These are phyloP conservation scores for Fonsecaea multimorphosa DNA, from an alignment of 2,329 filamentous ascomycete species.

Conservation along the genomic window DNA sequence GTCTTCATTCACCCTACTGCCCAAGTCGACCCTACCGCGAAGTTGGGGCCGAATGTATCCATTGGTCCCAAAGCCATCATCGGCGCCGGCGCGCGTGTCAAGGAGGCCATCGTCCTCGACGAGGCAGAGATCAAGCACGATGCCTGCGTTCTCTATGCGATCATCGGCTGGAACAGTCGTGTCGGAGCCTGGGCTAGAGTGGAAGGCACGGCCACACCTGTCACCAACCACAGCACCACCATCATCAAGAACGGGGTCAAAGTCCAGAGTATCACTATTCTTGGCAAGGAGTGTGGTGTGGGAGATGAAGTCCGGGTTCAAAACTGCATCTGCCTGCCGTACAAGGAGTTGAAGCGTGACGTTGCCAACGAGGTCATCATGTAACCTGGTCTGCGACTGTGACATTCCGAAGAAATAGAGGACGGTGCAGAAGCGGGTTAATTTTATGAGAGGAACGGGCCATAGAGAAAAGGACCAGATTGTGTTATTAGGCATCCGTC, in stretches of 20 bases:
- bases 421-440: not conserved
- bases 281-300: constrained; percentile 94
- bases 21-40: constrained; percentile 88
- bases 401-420: not conserved
- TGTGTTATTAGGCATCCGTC: not conserved
- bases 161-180: constrained; percentile 95
- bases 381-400: constrained; percentile 53
- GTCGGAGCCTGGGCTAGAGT: constrained; percentile 98
- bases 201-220: constrained; percentile 88
- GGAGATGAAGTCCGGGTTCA: constrained; percentile 94
- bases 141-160: constrained; percentile 91
- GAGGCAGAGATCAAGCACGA: constrained; percentile 96
- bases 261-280: constrained; percentile 96
- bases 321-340: constrained; percentile 96
- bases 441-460: not conserved
- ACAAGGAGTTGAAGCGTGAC: constrained; percentile 97
- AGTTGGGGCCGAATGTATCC: constrained; percentile 95
- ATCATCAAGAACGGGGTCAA: constrained; percentile 98
- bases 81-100: constrained; percentile 86
- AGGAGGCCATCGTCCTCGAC: constrained; percentile 95
- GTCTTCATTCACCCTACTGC: constrained; percentile 96
- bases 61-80: constrained; percentile 87
- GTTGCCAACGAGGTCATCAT: constrained; percentile 80
- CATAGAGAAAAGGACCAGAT: constrained; percentile 7
- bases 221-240: constrained; percentile 87